Evolutionary conservation across 1,284 basidiomycete genomes (phyloP).

Genomic region (Ceratorhiza oryzae-sativae): DNA sequence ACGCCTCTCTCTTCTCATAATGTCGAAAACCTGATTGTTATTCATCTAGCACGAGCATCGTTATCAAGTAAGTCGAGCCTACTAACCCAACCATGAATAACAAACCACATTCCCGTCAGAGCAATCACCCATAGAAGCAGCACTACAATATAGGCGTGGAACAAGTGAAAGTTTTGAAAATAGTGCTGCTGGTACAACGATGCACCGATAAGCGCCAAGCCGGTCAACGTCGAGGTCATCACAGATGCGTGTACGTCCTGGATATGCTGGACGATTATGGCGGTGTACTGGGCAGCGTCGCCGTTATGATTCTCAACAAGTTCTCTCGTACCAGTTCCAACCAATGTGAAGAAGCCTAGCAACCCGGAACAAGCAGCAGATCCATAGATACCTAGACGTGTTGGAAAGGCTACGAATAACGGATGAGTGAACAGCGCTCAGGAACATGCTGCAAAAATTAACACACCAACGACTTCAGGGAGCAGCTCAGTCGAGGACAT

Average conservation of each 20-base stretch:
- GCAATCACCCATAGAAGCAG: constrained; percentile 28
- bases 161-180: neutral
- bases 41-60: neutral
- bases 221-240: constrained; percentile 26
- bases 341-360: constrained; percentile 28
- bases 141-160: constrained; percentile 23
- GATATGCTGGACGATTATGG: constrained; percentile 17
- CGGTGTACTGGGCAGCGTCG: neutral
- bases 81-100: constrained; percentile 37
- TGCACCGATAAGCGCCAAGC: constrained; percentile 26
- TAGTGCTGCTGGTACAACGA: constrained; percentile 30
- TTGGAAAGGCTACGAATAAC: constrained; percentile 2
- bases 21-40: constrained; percentile 23
- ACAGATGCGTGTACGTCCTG: constrained; percentile 24
- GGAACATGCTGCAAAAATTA: too few relatives aligned
- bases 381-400: constrained; percentile 24
- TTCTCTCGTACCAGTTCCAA: constrained; percentile 4
- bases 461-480: constrained; percentile 27
- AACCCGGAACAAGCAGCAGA: constrained; percentile 23
- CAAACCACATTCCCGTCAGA: constrained; percentile 35
- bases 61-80: too few relatives aligned
- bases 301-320: neutral
- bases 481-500: constrained; percentile 8
- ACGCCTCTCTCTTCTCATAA: constrained; percentile 18
- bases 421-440: neutral